Evolutionary conservation across 2,329 filamentous ascomycete genomes (phyloP).

Genomic region (Huntiella bhutanensis): DNA sequence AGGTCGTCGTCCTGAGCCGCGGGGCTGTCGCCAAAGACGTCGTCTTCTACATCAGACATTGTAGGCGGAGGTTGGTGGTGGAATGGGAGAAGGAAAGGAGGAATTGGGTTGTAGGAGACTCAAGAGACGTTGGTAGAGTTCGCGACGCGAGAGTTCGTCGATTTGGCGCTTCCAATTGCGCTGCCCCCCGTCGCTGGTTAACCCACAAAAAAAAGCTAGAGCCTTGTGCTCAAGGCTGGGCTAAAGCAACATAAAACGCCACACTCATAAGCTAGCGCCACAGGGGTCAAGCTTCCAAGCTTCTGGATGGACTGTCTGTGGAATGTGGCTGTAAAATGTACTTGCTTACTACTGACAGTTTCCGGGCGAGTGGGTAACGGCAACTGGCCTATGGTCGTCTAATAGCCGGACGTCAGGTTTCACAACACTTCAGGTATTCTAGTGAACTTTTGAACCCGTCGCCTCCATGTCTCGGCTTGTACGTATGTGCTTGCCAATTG

Average conservation of each 20-base stretch:
- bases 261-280: not conserved
- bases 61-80: not conserved
- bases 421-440: too few species aligned
- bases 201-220: conserved; percentile 3
- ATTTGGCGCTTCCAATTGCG: too few species aligned
- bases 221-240: conserved; percentile 11
- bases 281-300: not conserved
- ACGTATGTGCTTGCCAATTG: too few species aligned
- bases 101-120: not conserved
- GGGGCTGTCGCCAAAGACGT: conserved; percentile 45
- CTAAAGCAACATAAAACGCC: not conserved
- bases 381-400: too few species aligned
- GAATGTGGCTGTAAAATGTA: too few species aligned
- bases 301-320: not conserved
- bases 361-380: too few species aligned
- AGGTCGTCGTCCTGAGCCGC: conserved; percentile 35
- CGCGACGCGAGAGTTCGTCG: not conserved
- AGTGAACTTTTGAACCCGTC: too few species aligned
- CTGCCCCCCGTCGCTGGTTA: not conserved
- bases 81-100: not conserved
- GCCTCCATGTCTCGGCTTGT: too few species aligned
- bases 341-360: too few species aligned
- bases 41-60: conserved; percentile 30
- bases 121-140: not conserved
- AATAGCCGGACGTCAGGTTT: too few species aligned